Conservation (phyloP, 441 rosid species). For the Arabidopsis hybrid region DNA sequence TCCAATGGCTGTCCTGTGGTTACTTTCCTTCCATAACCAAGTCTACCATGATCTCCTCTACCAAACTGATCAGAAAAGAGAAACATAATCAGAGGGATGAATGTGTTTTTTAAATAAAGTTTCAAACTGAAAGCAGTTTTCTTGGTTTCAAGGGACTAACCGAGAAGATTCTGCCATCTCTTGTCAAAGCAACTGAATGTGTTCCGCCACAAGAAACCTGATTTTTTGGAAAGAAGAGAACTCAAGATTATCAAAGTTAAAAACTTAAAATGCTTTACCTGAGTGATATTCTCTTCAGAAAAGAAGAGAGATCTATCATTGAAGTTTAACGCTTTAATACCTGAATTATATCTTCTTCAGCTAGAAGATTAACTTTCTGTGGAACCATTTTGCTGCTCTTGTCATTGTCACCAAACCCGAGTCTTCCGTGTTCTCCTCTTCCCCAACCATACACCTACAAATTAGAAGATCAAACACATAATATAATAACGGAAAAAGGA, state of each 20-base stretch:
- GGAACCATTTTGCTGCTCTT: constrained; percentile 99
- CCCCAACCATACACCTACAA: constrained; percentile 96
- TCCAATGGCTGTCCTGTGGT: constrained; percentile 96
- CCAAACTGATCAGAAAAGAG: constrained; percentile 71
- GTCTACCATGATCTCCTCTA: constrained; percentile 96
- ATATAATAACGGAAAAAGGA: constrained; percentile 1
- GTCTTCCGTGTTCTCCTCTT: constrained; percentile 98
- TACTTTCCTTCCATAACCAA: constrained; percentile 86
- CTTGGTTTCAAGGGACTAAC: constrained; percentile 54
- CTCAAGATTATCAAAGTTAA: constrained; percentile 17
- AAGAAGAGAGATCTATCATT: background rate
- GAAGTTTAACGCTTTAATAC: constrained; percentile 41
- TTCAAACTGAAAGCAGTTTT: background rate
- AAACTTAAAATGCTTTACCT: constrained; percentile 12
- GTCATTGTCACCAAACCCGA: constrained; percentile 97
- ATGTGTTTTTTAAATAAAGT: background rate
- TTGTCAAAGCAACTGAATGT: constrained; percentile 92
- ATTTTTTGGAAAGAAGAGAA: constrained; percentile 23
- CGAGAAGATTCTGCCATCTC: constrained; percentile 84
- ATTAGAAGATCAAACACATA: constrained; percentile 13
- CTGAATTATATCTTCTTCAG: constrained; percentile 86
- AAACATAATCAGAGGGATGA: constrained; percentile 15
- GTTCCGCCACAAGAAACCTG: constrained; percentile 98
- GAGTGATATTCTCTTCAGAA: background rate
- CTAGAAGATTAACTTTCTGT: constrained; percentile 83